These are phyloP conservation scores for Phytopythium vexans DNA, from an alignment of 352 stramenopile species.

Conservation along the genomic window DNA sequence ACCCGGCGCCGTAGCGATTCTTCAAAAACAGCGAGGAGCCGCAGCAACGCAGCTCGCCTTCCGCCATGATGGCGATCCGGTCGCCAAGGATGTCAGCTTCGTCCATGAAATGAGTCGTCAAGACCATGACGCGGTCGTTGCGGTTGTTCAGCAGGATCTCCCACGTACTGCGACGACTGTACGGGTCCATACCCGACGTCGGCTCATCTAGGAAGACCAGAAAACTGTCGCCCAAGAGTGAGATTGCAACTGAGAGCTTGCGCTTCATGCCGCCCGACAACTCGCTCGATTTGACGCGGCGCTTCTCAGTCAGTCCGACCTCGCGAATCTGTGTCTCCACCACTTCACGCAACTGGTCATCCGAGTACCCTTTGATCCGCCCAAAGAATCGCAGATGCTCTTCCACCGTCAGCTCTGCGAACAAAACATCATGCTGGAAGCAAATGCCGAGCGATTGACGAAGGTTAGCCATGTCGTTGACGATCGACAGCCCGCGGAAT, in stretches of 20 bases:
- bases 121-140: constrained; percentile 68
- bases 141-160: constrained; percentile 65
- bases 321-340: constrained; percentile 44
- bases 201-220: constrained; percentile 90
- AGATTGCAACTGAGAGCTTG: constrained; percentile 88
- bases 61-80: constrained; percentile 81
- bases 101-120: constrained; percentile 96
- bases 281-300: constrained; percentile 40
- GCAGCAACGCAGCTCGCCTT: constrained; percentile 71
- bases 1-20: constrained; percentile 62
- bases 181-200: constrained; percentile 95
- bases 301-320: constrained; percentile 67
- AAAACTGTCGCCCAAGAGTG: constrained; percentile 84
- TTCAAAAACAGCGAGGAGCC: constrained; percentile 84
- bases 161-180: constrained; percentile 92
- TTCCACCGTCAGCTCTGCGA: constrained; percentile 68
- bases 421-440: constrained; percentile 84
- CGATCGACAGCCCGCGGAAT: constrained; percentile 72
- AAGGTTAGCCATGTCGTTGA: constrained; percentile 68
- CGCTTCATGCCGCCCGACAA: constrained; percentile 90
- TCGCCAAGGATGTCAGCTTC: constrained; percentile 87
- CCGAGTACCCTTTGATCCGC: constrained; percentile 50
- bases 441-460: constrained; percentile 72
- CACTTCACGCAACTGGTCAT: constrained; percentile 23
- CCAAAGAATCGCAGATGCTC: constrained; percentile 76